Evolutionary conservation across 2,329 filamentous ascomycete genomes (phyloP), one percentile per base, ranked within the genome.

Genomic region (Pseudogymnoascus verrucosus): DNA sequence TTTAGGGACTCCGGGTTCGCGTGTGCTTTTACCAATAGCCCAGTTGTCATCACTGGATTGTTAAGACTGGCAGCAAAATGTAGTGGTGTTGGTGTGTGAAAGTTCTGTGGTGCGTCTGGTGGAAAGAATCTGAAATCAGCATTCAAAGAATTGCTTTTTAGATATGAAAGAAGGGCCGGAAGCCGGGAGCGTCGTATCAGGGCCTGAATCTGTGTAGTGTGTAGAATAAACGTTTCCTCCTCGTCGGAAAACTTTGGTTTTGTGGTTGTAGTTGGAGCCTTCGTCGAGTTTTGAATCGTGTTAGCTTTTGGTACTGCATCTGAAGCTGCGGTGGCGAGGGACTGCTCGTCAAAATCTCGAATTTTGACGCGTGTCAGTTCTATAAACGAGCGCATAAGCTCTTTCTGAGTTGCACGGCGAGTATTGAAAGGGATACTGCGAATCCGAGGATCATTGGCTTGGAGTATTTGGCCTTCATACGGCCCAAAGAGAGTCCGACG

Each of bases 391-490:
- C 93, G 86, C 89, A 98, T 95, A 0, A 99, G 85, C 75, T 99
- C 95, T 59, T 89, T 90, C 72, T 98, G 93, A 0, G 95, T 99
- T 0, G 95, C 91, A 64, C 95, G 83, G 11, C 92, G 84, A 7
- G 95, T 99, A 74, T 84, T 96, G 75, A 99, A 99, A 0, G 95
- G 95, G 67, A 99, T 97, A 0, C 90, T 89, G 63, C 95, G 84
- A 70, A 96, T 82, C 37, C 95, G 82, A 0, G 87, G 79, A 71
- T 99, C 95, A 65, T 91, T 91, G 10, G 86, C 83, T 64, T 82
- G 86, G 62, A 99, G 76, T 1, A 96, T 87, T 72, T 97, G 92
- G 1, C 86, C 90, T 2, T 98, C 93, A 71, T 98, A 96, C 0
- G 91, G 90, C 0, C 93, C 92, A 70, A 96, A 98, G 0, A 99